Evolutionary conservation across 768 basidiomycete species (phyloP), one percentile per base, ranked within the genome.

Genomic region (Boletus sp.): DNA sequence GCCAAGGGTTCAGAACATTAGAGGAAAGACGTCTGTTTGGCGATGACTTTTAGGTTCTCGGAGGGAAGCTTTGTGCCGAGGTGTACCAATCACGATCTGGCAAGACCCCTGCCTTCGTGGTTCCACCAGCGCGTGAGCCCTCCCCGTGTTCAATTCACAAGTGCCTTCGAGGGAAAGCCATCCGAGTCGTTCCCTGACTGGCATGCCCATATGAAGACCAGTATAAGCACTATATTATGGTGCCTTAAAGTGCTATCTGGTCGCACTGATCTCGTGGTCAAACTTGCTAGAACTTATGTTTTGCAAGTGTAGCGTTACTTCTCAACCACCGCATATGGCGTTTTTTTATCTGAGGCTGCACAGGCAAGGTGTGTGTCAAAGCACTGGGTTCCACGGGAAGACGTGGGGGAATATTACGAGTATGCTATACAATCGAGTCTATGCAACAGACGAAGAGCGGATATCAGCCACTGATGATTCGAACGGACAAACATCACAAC

Each of bases 401-500:
- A 36, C 30, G 10, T 4, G 17, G 44, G 33, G 9, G 14, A 29
- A 50, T 33, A 39, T 47, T 49, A 47, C 37, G 40, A 44, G n/a
- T 36, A 44, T 47, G 18, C 37, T 53, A 44, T 45, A 64, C 47
- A 49, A 44, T 28, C 14, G 35, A 52, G 49, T 58, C 56, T 59
- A 45, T 47, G 56, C 17, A 49, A 47, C 35, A 29, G 40, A 50
- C 11, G 39, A 39, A n/a, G 35, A 46, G 49, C 33, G 14, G 45
- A 44, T 41, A 40, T 52, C 52, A 48, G 24, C 40, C 30, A 33
- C 45, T 20, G n/a, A 30, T 24, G 40, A 24, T 39, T 5, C n/a
- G 50, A 50, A 44, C 40, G 28, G 24, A 40, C 17, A 44, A 41
- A 39, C 3, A 5, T 20, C 17, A n/a, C 28, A 36, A 44, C 46